Evolutionary conservation across 1,284 basidiomycete species (phyloP).

Genomic region (Rhodotorula sp.): DNA sequence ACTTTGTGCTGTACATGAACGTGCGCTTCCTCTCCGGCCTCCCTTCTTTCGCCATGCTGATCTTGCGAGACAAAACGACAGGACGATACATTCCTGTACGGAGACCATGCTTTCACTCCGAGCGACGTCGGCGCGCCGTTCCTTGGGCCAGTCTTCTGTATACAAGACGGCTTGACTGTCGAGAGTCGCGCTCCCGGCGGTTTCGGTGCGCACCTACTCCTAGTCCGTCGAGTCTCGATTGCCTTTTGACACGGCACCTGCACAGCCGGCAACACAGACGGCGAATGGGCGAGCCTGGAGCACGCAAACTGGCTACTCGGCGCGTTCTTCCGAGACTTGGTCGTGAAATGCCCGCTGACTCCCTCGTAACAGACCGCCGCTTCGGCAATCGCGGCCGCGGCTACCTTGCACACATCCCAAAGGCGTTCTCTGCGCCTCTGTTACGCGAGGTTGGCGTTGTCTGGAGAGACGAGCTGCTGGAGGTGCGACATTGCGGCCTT

Average conservation of each 20-base stretch:
- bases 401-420: conserved; percentile 39
- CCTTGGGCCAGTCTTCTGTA: conserved; percentile 32
- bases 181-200: not conserved
- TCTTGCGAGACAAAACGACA: not conserved
- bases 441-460: conserved; percentile 23
- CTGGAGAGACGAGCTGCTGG: conserved; percentile 31
- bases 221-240: not conserved
- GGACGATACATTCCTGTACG: conserved; percentile 24
- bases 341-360: not conserved
- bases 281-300: conserved; percentile 30
- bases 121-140: conserved; percentile 29
- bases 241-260: not conserved
- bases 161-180: conserved; percentile 25
- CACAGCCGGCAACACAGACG: conserved; percentile 7
- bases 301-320: conserved; percentile 23
- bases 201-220: not conserved
- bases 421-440: conserved; percentile 26
- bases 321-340: not conserved
- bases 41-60: not conserved
- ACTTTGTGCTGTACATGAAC: conserved; percentile 37
- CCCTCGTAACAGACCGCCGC: conserved; percentile 18
- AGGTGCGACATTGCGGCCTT: not conserved
- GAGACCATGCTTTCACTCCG: not conserved
- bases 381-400: conserved; percentile 32
- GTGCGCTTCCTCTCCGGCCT: conserved; percentile 9